Evolutionary conservation across 495 filamentous ascomycete genomes (phyloP).

Genomic region (Corynascus novoguineensis): DNA sequence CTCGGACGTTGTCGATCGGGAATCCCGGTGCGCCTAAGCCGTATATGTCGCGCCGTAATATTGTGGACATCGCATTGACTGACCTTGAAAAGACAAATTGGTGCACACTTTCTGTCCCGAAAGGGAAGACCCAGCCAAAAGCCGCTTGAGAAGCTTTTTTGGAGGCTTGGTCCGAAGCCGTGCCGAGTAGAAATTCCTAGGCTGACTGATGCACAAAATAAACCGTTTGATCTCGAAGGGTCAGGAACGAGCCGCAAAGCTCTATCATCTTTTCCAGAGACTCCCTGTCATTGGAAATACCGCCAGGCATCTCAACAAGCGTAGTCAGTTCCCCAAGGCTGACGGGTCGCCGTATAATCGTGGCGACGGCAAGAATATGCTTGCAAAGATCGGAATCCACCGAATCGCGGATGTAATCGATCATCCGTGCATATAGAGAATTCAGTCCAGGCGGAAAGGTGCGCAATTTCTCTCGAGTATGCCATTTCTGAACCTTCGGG

Average conservation of each 20-base stretch:
- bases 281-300: background rate
- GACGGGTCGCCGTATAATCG: constrained; percentile 20
- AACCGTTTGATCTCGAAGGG: constrained; percentile 2
- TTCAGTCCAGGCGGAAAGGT: constrained; percentile 17
- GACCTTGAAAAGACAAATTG: constrained; percentile 7
- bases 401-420: background rate
- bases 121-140: constrained; percentile 1
- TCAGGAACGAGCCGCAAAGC: constrained; percentile 30
- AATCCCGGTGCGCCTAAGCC: constrained; percentile 5
- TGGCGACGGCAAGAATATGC: constrained; percentile 12
- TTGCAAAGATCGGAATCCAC: constrained; percentile 8
- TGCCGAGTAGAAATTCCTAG: constrained; percentile 30
- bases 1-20: background rate
- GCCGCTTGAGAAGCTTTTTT: constrained; percentile 2
- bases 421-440: constrained; percentile 18
- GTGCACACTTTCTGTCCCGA: background rate
- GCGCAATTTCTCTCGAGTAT: constrained; percentile 3
- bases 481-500: background rate
- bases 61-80: background rate
- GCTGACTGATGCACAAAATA: constrained; percentile 12
- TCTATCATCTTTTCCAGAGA: constrained; percentile 12
- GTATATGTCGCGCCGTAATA: constrained; percentile 8
- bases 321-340: constrained; percentile 18
- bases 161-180: background rate
- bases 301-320: constrained; percentile 4